Conservation (phyloP, 2,329 filamentous ascomycete genomes). For the Herpotrichia juniperi region DNA sequence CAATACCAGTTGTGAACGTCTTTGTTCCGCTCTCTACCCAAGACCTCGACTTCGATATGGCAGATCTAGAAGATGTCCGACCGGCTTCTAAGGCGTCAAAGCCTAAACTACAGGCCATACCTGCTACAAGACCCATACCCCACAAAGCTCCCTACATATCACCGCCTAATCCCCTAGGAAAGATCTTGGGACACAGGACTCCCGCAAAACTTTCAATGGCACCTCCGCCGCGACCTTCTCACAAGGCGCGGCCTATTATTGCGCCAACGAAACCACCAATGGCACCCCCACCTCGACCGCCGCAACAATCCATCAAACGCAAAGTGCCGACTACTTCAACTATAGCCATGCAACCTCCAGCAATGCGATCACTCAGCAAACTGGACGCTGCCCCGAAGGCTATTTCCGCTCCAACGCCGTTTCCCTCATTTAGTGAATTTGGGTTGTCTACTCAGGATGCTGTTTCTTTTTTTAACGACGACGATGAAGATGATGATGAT, state of each 20-base stretch:
- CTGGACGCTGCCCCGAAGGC: neutral
- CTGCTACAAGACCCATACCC: neutral
- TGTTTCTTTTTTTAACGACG: slow-evolving; percentile 12
- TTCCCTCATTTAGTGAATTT: slow-evolving; percentile 12
- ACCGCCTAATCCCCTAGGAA: neutral
- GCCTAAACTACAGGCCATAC: neutral
- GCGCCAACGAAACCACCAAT: neutral
- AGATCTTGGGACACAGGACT: neutral
- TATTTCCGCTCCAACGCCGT: slow-evolving; percentile 9
- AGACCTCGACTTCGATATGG: slow-evolving; percentile 48
- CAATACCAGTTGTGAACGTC: neutral
- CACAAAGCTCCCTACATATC: neutral
- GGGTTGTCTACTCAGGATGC: slow-evolving; percentile 17
- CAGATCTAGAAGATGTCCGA: slow-evolving; percentile 45
- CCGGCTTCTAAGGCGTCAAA: neutral
- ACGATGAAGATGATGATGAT: slow-evolving; percentile 5
- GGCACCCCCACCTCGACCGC: neutral
- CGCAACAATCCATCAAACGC: neutral
- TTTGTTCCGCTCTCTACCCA: slow-evolving; percentile 43
- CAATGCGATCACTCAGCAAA: too few relatives aligned
- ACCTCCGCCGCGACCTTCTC: neutral
- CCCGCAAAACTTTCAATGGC: neutral
- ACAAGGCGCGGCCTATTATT: neutral
- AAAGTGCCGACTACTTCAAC: neutral
- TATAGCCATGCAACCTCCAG: neutral